A percentile compares a stretch with the other conserved stretches of the same genome.
Evolutionary conservation across 805 yeast genomes (phyloP).

Genomic region (Phaffomyces thermotolerans): DNA sequence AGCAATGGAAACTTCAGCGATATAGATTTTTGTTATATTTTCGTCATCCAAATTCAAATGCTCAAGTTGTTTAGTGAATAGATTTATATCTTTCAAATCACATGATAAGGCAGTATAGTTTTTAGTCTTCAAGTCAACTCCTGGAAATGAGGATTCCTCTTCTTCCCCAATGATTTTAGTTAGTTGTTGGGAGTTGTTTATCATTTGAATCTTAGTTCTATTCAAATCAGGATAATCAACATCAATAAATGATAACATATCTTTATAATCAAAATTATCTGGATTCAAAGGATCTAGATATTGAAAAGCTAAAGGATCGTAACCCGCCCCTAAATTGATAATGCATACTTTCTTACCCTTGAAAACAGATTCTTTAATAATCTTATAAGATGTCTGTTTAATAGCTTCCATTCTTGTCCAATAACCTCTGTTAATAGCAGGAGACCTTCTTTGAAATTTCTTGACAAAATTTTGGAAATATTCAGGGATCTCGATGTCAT

Average conservation of each 20-base stretch:
- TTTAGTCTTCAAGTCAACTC: slow-evolving; percentile 29
- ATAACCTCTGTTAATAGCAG: slow-evolving; percentile 76
- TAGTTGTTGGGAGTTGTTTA: slow-evolving; percentile 41
- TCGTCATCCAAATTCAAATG: slow-evolving; percentile 17
- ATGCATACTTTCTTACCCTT: slow-evolving; percentile 31
- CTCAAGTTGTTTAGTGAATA: slow-evolving; percentile 27
- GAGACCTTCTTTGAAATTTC: slow-evolving; percentile 61
- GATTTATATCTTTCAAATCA: slow-evolving; percentile 44
- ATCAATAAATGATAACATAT: slow-evolving; percentile 49
- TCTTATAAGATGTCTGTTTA: slow-evolving; percentile 40
- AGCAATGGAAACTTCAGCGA: slow-evolving; percentile 80
- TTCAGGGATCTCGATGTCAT: slow-evolving; percentile 23
- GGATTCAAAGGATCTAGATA: slow-evolving; percentile 29
- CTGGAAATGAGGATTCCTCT: slow-evolving; percentile 10
- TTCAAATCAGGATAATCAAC: slow-evolving; percentile 72
- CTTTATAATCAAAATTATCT: slow-evolving; percentile 23
- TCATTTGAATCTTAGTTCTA: slow-evolving; percentile 45
- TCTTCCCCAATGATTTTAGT: slow-evolving; percentile 34
- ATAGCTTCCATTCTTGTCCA: slow-evolving; percentile 76
- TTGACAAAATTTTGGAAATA: slow-evolving; percentile 66
- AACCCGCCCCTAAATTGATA: slow-evolving; percentile 77
- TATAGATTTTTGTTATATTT: slow-evolving; percentile 44
- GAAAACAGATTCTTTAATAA: slow-evolving; percentile 28
- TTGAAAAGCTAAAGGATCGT: slow-evolving; percentile 54
- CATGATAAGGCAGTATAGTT: slow-evolving; percentile 59